Conservation (phyloP, 2,329 filamentous ascomycete genomes). For the Apiospora hydei region DNA sequence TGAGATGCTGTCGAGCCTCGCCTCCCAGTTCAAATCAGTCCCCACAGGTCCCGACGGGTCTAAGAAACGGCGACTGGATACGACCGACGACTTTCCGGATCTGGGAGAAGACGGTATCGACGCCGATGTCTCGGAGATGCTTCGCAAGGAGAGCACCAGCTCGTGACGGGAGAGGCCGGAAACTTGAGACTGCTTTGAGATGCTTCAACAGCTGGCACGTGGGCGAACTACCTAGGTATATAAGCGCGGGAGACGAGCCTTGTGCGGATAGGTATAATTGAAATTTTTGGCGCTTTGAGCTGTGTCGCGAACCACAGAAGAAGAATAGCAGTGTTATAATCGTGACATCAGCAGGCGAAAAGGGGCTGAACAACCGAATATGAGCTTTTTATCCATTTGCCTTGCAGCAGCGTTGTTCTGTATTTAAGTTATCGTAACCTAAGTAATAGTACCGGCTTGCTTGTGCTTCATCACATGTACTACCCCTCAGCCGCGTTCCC, state of each 20-base stretch:
- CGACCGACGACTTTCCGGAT: constrained; percentile 59
- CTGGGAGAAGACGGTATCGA: constrained; percentile 65
- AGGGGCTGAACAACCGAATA: not conserved
- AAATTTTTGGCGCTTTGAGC: not conserved
- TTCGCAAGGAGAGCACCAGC: constrained; percentile 50
- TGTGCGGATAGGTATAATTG: not conserved
- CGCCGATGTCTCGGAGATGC: constrained; percentile 63
- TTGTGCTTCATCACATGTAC: not conserved
- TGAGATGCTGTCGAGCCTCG: constrained; percentile 49
- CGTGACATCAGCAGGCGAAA: not conserved
- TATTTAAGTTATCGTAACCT: not conserved
- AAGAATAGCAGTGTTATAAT: too few species aligned
- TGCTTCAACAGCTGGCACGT: not conserved
- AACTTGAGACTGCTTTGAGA: not conserved
- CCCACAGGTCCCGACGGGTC: constrained; percentile 59
- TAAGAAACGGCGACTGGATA: constrained; percentile 64
- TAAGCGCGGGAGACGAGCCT: not conserved
- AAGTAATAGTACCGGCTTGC: not conserved
- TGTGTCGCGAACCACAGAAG: too few species aligned
- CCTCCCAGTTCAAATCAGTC: constrained; percentile 57
- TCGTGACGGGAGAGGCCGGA: not conserved
- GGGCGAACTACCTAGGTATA: not conserved
- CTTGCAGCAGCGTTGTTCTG: not conserved
- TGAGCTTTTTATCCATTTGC: not conserved
- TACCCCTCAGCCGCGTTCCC: not conserved